These are phyloP conservation scores for Diplogelasinospora grovesii DNA, from an alignment of 495 filamentous ascomycete species.

Conservation along the genomic window DNA sequence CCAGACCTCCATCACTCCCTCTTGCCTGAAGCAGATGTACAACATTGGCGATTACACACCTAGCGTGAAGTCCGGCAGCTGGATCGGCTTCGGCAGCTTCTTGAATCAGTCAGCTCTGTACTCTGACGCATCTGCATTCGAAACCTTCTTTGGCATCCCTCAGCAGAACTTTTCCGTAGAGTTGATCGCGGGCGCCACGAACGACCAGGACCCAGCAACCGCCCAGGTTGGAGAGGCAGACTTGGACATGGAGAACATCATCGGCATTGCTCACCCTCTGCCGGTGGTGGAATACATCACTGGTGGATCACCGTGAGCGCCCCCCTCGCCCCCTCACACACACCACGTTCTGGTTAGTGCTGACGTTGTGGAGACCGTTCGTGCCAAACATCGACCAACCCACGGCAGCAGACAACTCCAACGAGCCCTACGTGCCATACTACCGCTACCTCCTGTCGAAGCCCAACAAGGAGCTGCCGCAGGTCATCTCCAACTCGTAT, in stretches of 20 bases:
- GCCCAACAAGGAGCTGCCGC: slow-evolving; percentile 48
- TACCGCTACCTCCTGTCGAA: slow-evolving; percentile 42
- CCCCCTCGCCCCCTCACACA: slow-evolving; percentile 18
- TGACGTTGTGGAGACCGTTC: too few species aligned
- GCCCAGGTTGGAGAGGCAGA: slow-evolving; percentile 55
- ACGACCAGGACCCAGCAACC: slow-evolving; percentile 42
- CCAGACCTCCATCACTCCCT: slow-evolving; percentile 48
- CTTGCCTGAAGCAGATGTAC: slow-evolving; percentile 55
- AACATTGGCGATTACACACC: slow-evolving; percentile 47
- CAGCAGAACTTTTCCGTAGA: slow-evolving; percentile 50
- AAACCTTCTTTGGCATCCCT: slow-evolving; percentile 30
- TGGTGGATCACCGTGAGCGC: slow-evolving; percentile 44
- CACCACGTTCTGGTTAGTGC: slow-evolving; percentile 28
- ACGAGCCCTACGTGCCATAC: slow-evolving; percentile 73
- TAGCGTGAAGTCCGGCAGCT: slow-evolving; percentile 36
- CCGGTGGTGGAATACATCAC: slow-evolving; percentile 63
- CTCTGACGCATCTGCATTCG: slow-evolving; percentile 16
- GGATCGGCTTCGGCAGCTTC: slow-evolving; percentile 53
- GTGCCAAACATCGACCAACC: slow-evolving; percentile 57
- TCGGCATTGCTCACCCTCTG: slow-evolving; percentile 50
- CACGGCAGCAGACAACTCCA: slow-evolving; percentile 44
- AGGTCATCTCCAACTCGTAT: slow-evolving; percentile 67
- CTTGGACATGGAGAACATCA: slow-evolving; percentile 65
- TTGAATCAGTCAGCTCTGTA: slow-evolving; percentile 38
- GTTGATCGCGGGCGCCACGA: slow-evolving; percentile 48